These are phyloP conservation scores for Geranomyces variabilis DNA, from an alignment of 192 early-diverging fungal genomes.

Conservation along the genomic window DNA sequence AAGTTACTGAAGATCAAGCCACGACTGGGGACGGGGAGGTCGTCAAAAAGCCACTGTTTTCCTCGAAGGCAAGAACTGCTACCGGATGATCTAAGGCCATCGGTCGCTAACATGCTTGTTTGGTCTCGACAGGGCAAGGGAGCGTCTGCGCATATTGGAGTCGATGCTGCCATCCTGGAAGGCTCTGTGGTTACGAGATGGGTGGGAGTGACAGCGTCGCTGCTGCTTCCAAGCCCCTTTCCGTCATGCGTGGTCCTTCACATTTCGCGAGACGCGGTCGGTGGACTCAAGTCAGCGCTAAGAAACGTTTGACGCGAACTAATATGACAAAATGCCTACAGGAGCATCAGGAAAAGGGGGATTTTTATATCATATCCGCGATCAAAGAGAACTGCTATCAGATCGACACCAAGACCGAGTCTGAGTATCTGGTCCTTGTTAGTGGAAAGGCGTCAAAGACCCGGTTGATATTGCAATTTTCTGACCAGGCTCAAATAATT, in stretches of 20 bases:
- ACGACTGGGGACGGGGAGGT: neutral
- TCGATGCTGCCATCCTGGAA: constrained; percentile 1
- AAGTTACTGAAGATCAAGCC: neutral
- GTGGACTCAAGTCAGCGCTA: neutral
- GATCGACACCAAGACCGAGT: constrained; percentile 2
- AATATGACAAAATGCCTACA: neutral
- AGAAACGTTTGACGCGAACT: neutral
- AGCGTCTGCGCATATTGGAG: neutral
- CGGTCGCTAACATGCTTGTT: too few relatives aligned
- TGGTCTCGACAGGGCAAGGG: neutral
- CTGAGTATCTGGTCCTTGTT: constrained; percentile 5
- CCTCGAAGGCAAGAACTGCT: neutral
- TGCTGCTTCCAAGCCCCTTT: neutral
- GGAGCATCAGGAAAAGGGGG: neutral
- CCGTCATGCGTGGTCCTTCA: neutral
- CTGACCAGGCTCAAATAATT: neutral
- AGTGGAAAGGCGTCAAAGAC: neutral
- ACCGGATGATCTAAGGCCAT: too few relatives aligned
- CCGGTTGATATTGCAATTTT: neutral
- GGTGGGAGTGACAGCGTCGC: constrained; percentile 6
- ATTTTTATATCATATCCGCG: neutral
- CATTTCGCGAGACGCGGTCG: neutral
- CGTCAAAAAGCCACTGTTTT: constrained; percentile 5
- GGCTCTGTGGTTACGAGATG: constrained; percentile 2
- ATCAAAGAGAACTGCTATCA: neutral